Conservation (phyloP, 2,329 filamentous ascomycete genomes). For the Penicillium sp. region DNA sequence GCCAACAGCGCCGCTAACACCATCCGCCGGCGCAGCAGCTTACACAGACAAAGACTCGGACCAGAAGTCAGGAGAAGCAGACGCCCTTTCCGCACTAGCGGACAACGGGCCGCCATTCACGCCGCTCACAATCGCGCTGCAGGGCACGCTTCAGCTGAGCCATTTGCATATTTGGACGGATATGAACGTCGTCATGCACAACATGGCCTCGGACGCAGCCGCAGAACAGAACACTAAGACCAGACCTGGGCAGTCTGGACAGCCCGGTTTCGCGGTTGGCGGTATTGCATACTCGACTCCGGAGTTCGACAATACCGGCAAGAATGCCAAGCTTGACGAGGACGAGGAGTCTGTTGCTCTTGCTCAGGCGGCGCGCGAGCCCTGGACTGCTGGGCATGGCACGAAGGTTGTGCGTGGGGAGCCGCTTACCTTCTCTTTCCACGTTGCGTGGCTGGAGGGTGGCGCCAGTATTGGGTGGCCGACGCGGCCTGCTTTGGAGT, state of each 20-base stretch:
- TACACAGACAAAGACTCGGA: conserved; percentile 36
- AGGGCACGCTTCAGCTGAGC: conserved; percentile 81
- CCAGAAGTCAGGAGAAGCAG: conserved; percentile 49
- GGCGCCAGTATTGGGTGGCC: conserved; percentile 39
- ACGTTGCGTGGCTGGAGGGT: conserved; percentile 68
- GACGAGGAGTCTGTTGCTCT: conserved; percentile 47
- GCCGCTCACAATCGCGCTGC: conserved; percentile 81
- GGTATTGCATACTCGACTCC: conserved; percentile 83
- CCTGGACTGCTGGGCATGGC: conserved; percentile 50
- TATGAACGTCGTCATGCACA: conserved; percentile 83
- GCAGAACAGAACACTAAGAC: conserved; percentile 52
- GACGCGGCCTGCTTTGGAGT: conserved; percentile 16
- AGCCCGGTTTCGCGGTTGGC: conserved; percentile 77
- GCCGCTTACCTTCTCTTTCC: conserved; percentile 72
- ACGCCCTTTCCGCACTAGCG: conserved; percentile 37
- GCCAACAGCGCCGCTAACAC: conserved; percentile 66
- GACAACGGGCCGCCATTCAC: conserved; percentile 50
- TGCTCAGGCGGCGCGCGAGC: conserved; percentile 43
- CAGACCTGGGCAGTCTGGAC: conserved; percentile 42
- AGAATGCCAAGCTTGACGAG: conserved; percentile 16
- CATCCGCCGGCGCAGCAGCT: conserved; percentile 9
- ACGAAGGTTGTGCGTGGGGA: conserved; percentile 82
- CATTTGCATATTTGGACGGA: conserved; percentile 89
- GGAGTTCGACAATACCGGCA: conserved; percentile 56
- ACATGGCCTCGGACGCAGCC: conserved; percentile 31